phyloP scores from a whole-genome alignment of 169 alveolate species.

The Eimeria sp. region DNA sequence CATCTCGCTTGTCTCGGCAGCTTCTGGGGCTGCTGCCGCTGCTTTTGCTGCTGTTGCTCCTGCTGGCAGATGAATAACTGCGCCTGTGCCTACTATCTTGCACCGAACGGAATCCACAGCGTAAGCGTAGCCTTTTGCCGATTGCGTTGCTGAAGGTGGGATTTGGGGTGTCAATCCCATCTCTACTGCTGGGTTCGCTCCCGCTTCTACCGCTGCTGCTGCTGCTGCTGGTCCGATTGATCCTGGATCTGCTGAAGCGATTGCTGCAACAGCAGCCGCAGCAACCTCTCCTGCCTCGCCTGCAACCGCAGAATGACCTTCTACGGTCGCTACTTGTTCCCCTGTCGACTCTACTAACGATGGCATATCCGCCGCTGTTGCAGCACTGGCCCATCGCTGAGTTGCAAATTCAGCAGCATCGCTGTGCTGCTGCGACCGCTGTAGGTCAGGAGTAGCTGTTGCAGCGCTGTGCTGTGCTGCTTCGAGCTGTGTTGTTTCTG shows the following conservation, averaged over 20 bases:
- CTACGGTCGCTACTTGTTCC: background rate
- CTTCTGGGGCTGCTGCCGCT: background rate
- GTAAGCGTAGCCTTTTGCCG: background rate
- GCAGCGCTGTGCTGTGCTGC: background rate
- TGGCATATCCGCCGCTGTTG: background rate
- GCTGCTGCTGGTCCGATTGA: background rate
- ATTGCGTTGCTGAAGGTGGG: background rate
- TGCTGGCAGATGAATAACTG: background rate
- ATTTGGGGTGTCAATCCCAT: background rate
- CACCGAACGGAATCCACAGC: background rate
- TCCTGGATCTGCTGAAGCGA: background rate
- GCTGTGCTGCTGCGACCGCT: background rate
- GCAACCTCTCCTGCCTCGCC: background rate
- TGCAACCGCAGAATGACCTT: background rate
- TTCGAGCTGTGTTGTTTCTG: background rate
- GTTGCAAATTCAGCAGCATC: background rate
- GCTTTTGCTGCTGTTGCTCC: background rate
- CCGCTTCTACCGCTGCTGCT: background rate
- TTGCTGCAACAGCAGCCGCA: background rate
- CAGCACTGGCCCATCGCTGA: background rate
- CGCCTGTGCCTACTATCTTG: background rate
- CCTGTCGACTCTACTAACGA: background rate
- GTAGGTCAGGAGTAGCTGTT: background rate
- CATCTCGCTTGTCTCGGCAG: background rate
- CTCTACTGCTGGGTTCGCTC: background rate